Percentiles rank a stretch among this genome's conserved stretches.
These are phyloP conservation scores for Neonectria magnoliae DNA, from an alignment of 2,329 filamentous ascomycete species.

Conservation along the genomic window DNA sequence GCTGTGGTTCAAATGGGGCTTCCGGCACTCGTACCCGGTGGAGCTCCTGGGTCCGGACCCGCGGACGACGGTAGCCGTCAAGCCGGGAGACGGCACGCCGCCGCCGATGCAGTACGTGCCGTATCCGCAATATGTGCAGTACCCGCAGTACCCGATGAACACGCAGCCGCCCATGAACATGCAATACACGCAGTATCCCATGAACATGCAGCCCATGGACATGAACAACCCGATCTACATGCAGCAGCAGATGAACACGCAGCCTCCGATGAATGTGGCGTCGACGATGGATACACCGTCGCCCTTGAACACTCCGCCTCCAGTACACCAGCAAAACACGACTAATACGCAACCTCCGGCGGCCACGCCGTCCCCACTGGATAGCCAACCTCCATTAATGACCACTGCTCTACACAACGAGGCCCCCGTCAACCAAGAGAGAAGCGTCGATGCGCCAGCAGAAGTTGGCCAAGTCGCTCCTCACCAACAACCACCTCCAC, in stretches of 20 bases:
- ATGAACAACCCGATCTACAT: constrained; percentile 5
- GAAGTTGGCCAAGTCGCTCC: background rate
- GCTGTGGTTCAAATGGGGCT: constrained; percentile 34
- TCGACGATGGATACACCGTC: constrained; percentile 7
- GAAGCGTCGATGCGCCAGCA: background rate
- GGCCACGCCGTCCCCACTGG: background rate
- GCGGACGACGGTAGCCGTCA: background rate
- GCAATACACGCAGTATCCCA: background rate
- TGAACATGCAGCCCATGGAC: background rate
- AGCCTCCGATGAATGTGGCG: constrained; percentile 4
- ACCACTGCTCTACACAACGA: background rate
- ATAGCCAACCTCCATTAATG: background rate
- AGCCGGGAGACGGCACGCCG: background rate
- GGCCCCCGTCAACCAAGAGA: background rate
- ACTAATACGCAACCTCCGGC: background rate
- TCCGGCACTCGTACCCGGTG: constrained; percentile 26
- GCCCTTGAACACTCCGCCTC: background rate
- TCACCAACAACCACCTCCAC: background rate
- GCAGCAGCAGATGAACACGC: constrained; percentile 16
- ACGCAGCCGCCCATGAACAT: background rate
- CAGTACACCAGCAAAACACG: background rate
- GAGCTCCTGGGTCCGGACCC: constrained; percentile 31
- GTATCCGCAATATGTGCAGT: constrained; percentile 1
- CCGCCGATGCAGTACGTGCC: background rate
- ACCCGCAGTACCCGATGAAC: constrained; percentile 1